Base-by-base conservation (phyloP, 1,139 yeast genomes). In the Taphrina populina region DNA sequence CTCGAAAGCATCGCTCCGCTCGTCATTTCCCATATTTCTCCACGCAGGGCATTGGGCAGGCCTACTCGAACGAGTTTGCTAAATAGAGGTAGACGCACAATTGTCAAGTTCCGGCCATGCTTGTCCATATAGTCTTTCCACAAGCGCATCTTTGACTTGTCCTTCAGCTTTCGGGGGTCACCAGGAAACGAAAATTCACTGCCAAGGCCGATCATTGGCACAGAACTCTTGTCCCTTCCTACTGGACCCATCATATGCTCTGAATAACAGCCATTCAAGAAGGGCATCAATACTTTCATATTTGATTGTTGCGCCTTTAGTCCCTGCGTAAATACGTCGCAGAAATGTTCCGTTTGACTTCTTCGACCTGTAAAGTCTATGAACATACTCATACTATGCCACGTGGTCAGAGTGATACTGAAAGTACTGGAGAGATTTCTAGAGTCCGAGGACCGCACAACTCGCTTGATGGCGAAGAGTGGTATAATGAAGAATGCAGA, bases 1-100 rank as follows among this genome's bases (percentile, higher is more conserved):
- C 97, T 73, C 52, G 79, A 68, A 65, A 82, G 87, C 76, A 88
- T 83, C 0, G 95, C 83, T 4, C 98, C 99, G 56, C 88, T 80
- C 54, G 88, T 80, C 58, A 88, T 72, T 68, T 92, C 98, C 99
- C 99, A 94, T 15, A 92, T 75, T 66, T 94, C 99, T 30, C 98
- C 98, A 63, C 99, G 76, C 56, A 92, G 73, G 58, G 95, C 75
- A 66, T 92, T 92, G 6, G 98, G 97, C 35, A 94, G 75, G 0
- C 98, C 98, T 15, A 88, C 95, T 56, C 96, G 76, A 17, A 92
- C 77, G 55, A 90, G 77, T 64, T 85, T 85, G 68, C 82, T 86
- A 67, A 88, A 92, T 68, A 82, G 80, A 27, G 83, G 88, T 57
- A 85, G 87, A 52, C 81, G 78, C 1, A 87, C 76, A 23, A 90